These are phyloP conservation scores for Crepidotus variabilis DNA, from an alignment of 768 basidiomycete species.

Conservation along the genomic window DNA sequence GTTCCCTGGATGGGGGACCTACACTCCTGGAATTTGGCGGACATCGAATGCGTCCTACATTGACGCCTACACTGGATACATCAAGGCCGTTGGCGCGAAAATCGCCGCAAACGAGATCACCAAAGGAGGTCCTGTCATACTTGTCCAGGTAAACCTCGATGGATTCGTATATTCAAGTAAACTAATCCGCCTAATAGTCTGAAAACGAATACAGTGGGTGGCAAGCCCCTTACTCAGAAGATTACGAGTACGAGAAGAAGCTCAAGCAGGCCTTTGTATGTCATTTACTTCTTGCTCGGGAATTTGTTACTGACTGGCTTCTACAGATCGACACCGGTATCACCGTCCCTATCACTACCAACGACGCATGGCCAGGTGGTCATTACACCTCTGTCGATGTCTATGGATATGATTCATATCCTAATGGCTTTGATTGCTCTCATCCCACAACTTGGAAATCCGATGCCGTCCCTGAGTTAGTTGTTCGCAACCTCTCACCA, in stretches of 20 bases:
- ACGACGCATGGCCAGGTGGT: constrained; percentile 43
- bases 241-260: constrained; percentile 33
- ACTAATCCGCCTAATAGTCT: constrained; percentile 24
- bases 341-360: constrained; percentile 43
- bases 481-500: neutral
- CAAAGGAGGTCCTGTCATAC: constrained; percentile 54
- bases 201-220: constrained; percentile 54
- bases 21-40: constrained; percentile 44
- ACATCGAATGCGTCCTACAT: constrained; percentile 37
- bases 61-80: constrained; percentile 47
- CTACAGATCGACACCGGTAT: constrained; percentile 38
- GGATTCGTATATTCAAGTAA: neutral
- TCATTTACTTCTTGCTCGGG: neutral
- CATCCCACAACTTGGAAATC: constrained; percentile 42
- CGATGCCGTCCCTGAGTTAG: constrained; percentile 38
- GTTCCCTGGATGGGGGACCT: constrained; percentile 55
- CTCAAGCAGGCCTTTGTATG: constrained; percentile 31
- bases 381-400: constrained; percentile 44
- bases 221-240: constrained; percentile 34
- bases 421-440: constrained; percentile 53
- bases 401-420: constrained; percentile 51
- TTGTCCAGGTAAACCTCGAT: constrained; percentile 27
- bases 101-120: constrained; percentile 54
- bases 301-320: neutral
- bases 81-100: constrained; percentile 40